phyloP scores from a whole-genome alignment of 306 rosid genomes.

The Cucurbita pepo region DNA sequence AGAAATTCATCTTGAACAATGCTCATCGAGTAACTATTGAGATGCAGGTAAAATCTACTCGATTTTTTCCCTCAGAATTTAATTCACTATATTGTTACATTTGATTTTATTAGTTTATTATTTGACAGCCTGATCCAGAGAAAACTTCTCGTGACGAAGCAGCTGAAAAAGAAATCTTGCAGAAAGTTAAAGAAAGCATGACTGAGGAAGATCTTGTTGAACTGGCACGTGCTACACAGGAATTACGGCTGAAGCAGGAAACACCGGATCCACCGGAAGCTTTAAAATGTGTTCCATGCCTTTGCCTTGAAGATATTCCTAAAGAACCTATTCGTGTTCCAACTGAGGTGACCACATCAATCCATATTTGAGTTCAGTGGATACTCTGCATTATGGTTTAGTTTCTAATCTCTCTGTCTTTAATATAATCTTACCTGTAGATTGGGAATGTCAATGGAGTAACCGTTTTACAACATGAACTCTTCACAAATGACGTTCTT shows the following conservation, averaged over 20 bases:
- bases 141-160: conserved; percentile 83
- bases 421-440: conserved; percentile 30
- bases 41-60: conserved; percentile 61
- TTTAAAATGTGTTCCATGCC: conserved; percentile 82
- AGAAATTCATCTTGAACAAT: conserved; percentile 72
- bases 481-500: conserved; percentile 90
- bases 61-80: not conserved
- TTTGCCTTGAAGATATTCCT: conserved; percentile 81
- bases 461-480: conserved; percentile 77
- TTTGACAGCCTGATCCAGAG: conserved; percentile 79
- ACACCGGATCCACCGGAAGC: conserved; percentile 98
- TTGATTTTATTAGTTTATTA: conserved; percentile 6
- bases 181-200: conserved; percentile 67
- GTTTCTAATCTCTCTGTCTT: conserved; percentile 5
- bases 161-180: conserved; percentile 54
- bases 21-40: conserved; percentile 78
- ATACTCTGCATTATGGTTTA: not conserved
- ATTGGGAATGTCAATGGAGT: conserved; percentile 72
- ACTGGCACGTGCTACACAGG: conserved; percentile 71
- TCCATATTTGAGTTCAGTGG: not conserved
- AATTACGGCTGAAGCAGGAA: conserved; percentile 77
- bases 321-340: conserved; percentile 79
- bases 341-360: conserved; percentile 36
- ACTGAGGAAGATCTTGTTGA: conserved; percentile 82
- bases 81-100: not conserved